Base-by-base conservation (phyloP, 2,329 filamentous ascomycete genomes). In the Talaromyces rugulosus region DNA sequence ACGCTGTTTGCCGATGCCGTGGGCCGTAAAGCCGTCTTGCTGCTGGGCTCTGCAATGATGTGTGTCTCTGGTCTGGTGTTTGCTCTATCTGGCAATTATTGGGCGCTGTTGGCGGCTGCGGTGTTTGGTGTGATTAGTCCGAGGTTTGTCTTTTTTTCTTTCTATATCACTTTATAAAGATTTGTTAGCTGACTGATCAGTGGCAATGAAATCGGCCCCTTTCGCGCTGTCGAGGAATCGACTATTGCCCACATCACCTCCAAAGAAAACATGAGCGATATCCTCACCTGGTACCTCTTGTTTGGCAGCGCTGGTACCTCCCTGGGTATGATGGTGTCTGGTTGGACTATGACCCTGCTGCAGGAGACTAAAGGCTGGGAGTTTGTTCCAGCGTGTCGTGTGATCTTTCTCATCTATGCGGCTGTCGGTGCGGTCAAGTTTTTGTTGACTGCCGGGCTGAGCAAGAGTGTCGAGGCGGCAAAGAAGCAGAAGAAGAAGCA, bases 191-290 rank as follows among this genome's bases (percentile, higher is more conserved):
- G 44, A 47, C 30, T 34, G 9, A 6, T 7, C 31, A 76, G 74
- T 66, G 87, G 87, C 6, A 83, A 85, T 16, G 87, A 89, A 66
- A 88, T 89, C 69, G 87, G 87, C 0, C 87, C 87, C 0, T 89
- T 89, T 66, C 78, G 87, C 42, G 85, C 85, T 3, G 84, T 90
- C 34, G 87, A 89, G 69, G 87, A 89, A 76, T 86, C 83, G 0
- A 85, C 83, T 36, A 70, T 89, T 7, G 84, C 85, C 5, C 85
- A 88, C 68, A 77, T 89, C 52, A 88, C 85, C 0, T 80, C 75
- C 0, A 78, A 82, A 0, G 72, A 78, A 33, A 83, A 81, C 0
- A 76, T 87, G 54, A 77, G 85, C 14, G 86, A 89, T 71, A 85
- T 89, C n/a, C 77, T 89, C 62, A 81, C 84, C 8, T 89, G 87